Evolutionary conservation across 2,329 filamentous ascomycete genomes (phyloP).

Genomic region (Cytospora piceae): DNA sequence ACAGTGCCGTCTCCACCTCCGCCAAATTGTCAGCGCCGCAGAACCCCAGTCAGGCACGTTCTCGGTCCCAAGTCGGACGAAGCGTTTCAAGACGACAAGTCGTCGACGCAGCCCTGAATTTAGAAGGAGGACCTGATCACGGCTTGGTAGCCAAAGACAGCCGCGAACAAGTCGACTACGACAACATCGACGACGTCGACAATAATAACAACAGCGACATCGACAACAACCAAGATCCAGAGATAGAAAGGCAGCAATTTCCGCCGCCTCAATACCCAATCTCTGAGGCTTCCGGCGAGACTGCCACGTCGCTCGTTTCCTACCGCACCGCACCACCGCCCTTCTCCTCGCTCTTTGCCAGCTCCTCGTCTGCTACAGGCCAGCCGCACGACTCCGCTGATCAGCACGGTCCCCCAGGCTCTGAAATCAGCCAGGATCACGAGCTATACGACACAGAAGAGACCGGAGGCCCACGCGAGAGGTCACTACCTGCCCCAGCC

Average conservation of each 20-base stretch:
- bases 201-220: slow-evolving; percentile 34
- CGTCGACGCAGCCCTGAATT: slow-evolving; percentile 40
- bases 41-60: slow-evolving; percentile 49
- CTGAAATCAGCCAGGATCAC: slow-evolving; percentile 37
- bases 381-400: slow-evolving; percentile 39
- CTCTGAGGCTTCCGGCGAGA: slow-evolving; percentile 57
- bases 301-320: slow-evolving; percentile 37
- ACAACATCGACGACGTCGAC: slow-evolving; percentile 32
- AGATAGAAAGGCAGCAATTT: slow-evolving; percentile 41
- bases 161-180: slow-evolving; percentile 32
- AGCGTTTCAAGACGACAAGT: slow-evolving; percentile 33
- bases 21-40: slow-evolving; percentile 55
- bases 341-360: slow-evolving; percentile 63
- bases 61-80: slow-evolving; percentile 46
- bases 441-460: slow-evolving; percentile 35
- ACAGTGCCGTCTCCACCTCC: slow-evolving; percentile 35
- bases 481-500: slow-evolving; percentile 52
- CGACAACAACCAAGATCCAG: slow-evolving; percentile 17
- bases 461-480: slow-evolving; percentile 37
- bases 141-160: slow-evolving; percentile 31
- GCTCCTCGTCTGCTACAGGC: slow-evolving; percentile 34
- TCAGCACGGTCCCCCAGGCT: slow-evolving; percentile 44
- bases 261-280: slow-evolving; percentile 64
- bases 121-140: slow-evolving; percentile 32
- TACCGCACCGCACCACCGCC: slow-evolving; percentile 56